These are phyloP conservation scores for Alternaria sp. DNA, from an alignment of 2,329 filamentous ascomycete genomes.

Conservation along the genomic window DNA sequence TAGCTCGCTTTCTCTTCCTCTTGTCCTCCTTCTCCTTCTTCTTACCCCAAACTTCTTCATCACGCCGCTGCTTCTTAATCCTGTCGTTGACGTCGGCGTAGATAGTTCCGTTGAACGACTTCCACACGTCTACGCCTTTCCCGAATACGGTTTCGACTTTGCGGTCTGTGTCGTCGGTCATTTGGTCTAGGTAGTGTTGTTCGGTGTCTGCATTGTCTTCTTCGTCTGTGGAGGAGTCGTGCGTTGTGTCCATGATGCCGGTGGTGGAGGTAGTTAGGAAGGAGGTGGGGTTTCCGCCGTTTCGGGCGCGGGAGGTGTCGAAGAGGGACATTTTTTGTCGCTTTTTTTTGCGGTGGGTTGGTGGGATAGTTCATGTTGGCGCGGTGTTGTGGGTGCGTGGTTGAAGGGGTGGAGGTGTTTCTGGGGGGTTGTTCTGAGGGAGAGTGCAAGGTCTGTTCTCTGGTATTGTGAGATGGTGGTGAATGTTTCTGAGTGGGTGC, in stretches of 20 bases:
- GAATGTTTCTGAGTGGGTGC: not conserved
- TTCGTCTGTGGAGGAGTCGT: slow-evolving; percentile 23
- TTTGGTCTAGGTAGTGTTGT: slow-evolving; percentile 18
- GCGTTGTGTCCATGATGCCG: not conserved
- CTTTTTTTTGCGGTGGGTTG: not conserved
- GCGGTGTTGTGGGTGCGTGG: too few species aligned
- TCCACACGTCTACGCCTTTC: slow-evolving; percentile 20
- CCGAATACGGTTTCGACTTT: slow-evolving; percentile 19
- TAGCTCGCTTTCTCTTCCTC: not conserved
- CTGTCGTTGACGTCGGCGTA: slow-evolving; percentile 19
- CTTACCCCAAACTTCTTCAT: slow-evolving; percentile 11
- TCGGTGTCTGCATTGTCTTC: slow-evolving; percentile 13
- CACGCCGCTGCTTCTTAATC: slow-evolving; percentile 13
- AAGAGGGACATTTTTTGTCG: slow-evolving; percentile 6
- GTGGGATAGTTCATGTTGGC: not conserved
- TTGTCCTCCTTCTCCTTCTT: slow-evolving; percentile 2
- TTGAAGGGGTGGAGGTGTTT: not conserved
- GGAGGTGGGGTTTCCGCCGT: slow-evolving; percentile 10
- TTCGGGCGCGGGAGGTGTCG: slow-evolving; percentile 8
- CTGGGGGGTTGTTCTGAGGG: not conserved
- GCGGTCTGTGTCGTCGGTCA: slow-evolving; percentile 17
- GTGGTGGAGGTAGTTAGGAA: slow-evolving; percentile 8
- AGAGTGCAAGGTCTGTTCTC: not conserved
- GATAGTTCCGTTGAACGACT: slow-evolving; percentile 13
- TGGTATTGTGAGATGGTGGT: not conserved